phyloP scores from a whole-genome alignment of 2,329 filamentous ascomycete genomes.

The Pestalotiopsis fici region DNA sequence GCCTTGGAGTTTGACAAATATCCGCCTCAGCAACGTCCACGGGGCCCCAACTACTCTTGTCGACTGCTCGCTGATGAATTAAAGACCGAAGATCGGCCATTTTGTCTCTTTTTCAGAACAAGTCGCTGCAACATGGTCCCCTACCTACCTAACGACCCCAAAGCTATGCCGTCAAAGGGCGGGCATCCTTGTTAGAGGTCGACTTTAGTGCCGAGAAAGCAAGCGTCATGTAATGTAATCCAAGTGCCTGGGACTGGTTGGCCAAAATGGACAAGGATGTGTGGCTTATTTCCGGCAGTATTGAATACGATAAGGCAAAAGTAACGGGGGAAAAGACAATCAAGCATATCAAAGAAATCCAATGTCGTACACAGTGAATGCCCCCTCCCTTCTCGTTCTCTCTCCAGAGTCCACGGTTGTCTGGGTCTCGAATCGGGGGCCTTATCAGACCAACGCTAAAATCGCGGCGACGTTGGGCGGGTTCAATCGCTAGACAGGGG shows the following conservation, averaged over 20 bases:
- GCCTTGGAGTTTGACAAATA: not conserved
- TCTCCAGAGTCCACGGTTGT: not conserved
- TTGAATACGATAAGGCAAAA: not conserved
- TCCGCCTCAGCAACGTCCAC: not conserved
- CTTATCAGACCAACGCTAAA: not conserved
- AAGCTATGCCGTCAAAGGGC: not conserved
- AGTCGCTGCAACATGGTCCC: not conserved
- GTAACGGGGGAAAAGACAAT: not conserved
- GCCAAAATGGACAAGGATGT: not conserved
- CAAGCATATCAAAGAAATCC: not conserved
- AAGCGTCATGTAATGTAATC: not conserved
- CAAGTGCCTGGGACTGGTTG: not conserved
- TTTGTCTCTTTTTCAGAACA: not conserved
- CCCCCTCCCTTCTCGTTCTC: not conserved
- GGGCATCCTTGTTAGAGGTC: not conserved
- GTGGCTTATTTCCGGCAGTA: not conserved
- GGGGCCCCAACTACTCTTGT: not conserved
- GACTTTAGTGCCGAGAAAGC: not conserved
- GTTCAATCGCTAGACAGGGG: not conserved
- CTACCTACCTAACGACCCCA: not conserved
- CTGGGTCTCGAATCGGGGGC: not conserved
- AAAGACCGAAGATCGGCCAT: not conserved
- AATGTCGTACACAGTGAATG: too few relatives aligned
- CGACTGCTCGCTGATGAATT: not conserved
- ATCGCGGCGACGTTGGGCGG: not conserved